Evolutionary conservation across 129 eudicot species (phyloP).

Genomic region (Heracleum sosnowskyi): DNA sequence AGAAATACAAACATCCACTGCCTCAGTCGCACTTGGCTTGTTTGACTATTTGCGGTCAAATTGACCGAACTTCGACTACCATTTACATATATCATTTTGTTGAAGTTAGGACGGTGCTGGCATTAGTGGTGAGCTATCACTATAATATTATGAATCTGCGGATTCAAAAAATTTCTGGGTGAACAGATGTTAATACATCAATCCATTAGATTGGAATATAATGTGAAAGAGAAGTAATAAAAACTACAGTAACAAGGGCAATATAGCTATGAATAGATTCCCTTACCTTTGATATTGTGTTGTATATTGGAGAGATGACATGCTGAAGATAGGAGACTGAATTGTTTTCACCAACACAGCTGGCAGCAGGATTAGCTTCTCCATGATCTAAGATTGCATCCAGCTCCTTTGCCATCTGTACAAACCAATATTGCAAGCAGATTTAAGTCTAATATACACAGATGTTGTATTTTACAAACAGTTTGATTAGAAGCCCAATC

Average conservation of each 20-base stretch:
- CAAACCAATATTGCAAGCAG: neutral
- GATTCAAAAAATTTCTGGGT: neutral
- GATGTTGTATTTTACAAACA: neutral
- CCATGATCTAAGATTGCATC: slow-evolving; percentile 90
- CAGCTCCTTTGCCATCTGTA: slow-evolving; percentile 96
- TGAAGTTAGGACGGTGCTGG: no score
- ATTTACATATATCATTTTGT: neutral
- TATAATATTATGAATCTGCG: neutral
- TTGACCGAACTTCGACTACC: no score
- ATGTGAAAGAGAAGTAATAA: neutral
- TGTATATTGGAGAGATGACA: slow-evolving; percentile 63
- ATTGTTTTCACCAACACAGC: slow-evolving; percentile 47
- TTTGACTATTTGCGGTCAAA: no score
- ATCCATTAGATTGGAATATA: neutral
- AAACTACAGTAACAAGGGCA: neutral
- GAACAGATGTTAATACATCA: neutral
- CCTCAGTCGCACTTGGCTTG: no score
- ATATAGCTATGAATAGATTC: neutral
- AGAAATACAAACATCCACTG: no score
- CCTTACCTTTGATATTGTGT: slow-evolving; percentile 44
- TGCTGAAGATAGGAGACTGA: slow-evolving; percentile 67
- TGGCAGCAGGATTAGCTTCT: slow-evolving; percentile 54
- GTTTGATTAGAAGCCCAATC: neutral
- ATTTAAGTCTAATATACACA: neutral
- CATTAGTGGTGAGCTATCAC: no score